These are phyloP conservation scores for Patellifolia procumbens DNA, from an alignment of 179 eudicot species.

Conservation along the genomic window DNA sequence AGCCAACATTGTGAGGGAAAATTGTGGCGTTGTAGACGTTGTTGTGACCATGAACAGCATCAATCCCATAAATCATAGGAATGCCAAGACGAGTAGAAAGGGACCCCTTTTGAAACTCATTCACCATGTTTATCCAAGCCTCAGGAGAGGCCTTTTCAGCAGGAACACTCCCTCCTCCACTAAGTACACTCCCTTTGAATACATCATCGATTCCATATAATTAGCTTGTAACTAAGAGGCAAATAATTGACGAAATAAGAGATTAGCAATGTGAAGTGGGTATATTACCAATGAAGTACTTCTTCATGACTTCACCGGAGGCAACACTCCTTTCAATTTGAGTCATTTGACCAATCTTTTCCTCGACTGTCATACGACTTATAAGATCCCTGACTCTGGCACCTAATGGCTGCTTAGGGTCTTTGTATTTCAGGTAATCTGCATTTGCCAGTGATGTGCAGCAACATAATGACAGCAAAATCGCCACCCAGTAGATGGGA, in stretches of 20 bases:
- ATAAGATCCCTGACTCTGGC: constrained; percentile 63
- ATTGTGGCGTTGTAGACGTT: constrained; percentile 86
- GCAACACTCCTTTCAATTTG: constrained; percentile 79
- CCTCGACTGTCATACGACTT: constrained; percentile 68
- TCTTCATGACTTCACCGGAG: constrained; percentile 57
- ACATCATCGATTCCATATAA: neutral
- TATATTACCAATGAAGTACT: constrained; percentile 65
- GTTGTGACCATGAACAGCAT: constrained; percentile 91
- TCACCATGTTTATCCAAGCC: constrained; percentile 85
- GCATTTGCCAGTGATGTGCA: constrained; percentile 34
- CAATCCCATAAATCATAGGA: constrained; percentile 92
- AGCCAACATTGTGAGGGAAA: constrained; percentile 89
- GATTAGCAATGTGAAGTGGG: neutral
- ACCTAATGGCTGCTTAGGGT: constrained; percentile 58
- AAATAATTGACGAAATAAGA: neutral
- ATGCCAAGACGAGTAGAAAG: constrained; percentile 80
- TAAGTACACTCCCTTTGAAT: constrained; percentile 73
- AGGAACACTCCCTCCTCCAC: constrained; percentile 90
- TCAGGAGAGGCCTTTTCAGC: constrained; percentile 52
- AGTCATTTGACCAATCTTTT: constrained; percentile 90
- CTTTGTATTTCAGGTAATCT: constrained; percentile 62
- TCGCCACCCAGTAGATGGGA: constrained; percentile 24
- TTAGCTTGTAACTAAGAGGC: neutral
- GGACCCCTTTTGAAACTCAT: constrained; percentile 69
- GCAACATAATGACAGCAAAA: constrained; percentile 31